Evolutionary conservation across 768 basidiomycete species (phyloP).

Genomic region (Tulasnella sp.): DNA sequence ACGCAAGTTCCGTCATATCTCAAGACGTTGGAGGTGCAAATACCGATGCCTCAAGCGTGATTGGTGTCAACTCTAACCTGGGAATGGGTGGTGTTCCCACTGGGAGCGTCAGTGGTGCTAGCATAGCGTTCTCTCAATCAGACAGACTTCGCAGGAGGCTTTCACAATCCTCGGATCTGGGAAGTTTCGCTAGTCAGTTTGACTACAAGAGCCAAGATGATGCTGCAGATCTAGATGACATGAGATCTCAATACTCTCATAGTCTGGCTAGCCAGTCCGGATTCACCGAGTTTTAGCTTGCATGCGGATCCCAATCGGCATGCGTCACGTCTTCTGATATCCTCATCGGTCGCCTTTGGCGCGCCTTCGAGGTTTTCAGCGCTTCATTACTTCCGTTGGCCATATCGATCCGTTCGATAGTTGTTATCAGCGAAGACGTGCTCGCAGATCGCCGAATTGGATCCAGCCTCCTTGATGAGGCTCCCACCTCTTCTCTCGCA

Average conservation of each 20-base stretch:
- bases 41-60: constrained; percentile 49
- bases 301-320: not conserved
- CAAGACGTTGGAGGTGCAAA: constrained; percentile 66
- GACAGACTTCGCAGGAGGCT: constrained; percentile 69
- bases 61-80: constrained; percentile 31
- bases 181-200: constrained; percentile 52
- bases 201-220: constrained; percentile 90
- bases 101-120: too few relatives aligned
- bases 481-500: too few relatives aligned
- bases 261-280: constrained; percentile 51
- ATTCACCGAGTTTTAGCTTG: constrained; percentile 63
- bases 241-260: constrained; percentile 78
- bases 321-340: not conserved
- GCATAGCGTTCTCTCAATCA: constrained; percentile 79
- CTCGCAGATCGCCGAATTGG: too few relatives aligned
- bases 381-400: not conserved
- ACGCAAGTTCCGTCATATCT: constrained; percentile 80
- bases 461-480: too few relatives aligned
- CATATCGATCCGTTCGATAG: not conserved
- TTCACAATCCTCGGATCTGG: constrained; percentile 70
- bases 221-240: constrained; percentile 62
- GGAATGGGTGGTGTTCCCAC: not conserved
- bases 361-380: not conserved
- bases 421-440: not conserved
- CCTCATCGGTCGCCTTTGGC: not conserved